A percentile compares a stretch with the other conserved stretches of the same genome.
Evolutionary conservation across 768 basidiomycete genomes (phyloP).

Genomic region (Leccinum imitatum): DNA sequence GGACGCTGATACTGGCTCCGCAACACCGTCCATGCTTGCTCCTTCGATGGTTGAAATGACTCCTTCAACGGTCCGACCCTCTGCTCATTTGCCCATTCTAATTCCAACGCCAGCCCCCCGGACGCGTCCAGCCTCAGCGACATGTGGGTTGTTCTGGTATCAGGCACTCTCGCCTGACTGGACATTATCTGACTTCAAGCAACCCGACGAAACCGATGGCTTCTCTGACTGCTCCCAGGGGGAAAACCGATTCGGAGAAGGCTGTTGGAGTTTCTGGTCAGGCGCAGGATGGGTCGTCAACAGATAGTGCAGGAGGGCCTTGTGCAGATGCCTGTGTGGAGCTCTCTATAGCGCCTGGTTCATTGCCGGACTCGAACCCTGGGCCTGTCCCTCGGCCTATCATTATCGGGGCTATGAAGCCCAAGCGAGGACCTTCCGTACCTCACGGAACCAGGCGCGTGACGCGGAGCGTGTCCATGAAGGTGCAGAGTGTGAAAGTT

Average conservation of each 20-base stretch:
- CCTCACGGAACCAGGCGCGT: slow-evolving; percentile 16
- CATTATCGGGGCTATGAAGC: slow-evolving; percentile 15
- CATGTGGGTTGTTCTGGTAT: background rate
- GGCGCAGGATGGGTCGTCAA: background rate
- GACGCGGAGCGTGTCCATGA: too few species aligned
- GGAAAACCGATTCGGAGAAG: too few species aligned
- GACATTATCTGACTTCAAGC: background rate
- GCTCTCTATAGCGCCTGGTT: background rate
- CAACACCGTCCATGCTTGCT: slow-evolving; percentile 1
- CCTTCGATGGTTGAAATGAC: slow-evolving; percentile 2
- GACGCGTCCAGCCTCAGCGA: background rate
- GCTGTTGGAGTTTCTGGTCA: background rate
- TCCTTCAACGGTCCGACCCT: background rate
- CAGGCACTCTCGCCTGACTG: slow-evolving; percentile 5
- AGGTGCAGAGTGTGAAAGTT: slow-evolving; percentile 14
- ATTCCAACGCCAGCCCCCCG: background rate
- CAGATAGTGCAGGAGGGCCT: background rate
- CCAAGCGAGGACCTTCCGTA: slow-evolving; percentile 16
- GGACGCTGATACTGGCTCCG: background rate
- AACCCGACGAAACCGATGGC: slow-evolving; percentile 2
- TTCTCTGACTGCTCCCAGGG: background rate
- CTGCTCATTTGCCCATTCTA: slow-evolving; percentile 1
- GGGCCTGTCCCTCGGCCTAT: background rate
- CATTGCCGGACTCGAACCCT: background rate
- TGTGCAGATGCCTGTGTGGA: background rate